These are phyloP conservation scores for Cylindricascospora bacillispora DNA, from an alignment of 1,139 yeast genomes.

Conservation along the genomic window DNA sequence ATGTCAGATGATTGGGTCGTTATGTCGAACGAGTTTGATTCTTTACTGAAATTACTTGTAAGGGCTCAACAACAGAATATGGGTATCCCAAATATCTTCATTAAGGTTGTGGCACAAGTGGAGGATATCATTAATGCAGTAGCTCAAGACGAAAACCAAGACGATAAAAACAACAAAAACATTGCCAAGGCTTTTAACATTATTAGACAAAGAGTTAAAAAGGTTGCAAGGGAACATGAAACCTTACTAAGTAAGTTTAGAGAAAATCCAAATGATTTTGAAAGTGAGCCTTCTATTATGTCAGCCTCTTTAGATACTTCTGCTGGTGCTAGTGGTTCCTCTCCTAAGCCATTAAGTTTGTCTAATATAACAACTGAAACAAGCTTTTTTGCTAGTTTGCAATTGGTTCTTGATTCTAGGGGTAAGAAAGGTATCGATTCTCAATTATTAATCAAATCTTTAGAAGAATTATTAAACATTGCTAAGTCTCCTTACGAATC, in stretches of 20 bases:
- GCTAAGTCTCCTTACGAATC: constrained; percentile 57
- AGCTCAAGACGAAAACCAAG: constrained; percentile 50
- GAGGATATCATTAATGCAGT: constrained; percentile 57
- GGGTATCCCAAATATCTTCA: constrained; percentile 56
- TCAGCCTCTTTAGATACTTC: constrained; percentile 13
- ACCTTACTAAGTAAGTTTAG: constrained; percentile 46
- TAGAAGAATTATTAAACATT: constrained; percentile 50
- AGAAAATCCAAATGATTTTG: constrained; percentile 62
- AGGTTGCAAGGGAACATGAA: constrained; percentile 55
- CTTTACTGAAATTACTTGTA: constrained; percentile 50
- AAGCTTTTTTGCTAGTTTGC: constrained; percentile 57
- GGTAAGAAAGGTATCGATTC: constrained; percentile 93
- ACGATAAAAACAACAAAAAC: constrained; percentile 66
- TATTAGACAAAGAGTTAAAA: constrained; percentile 78
- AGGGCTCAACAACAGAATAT: constrained; percentile 67
- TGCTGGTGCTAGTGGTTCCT: constrained; percentile 28
- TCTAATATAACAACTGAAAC: constrained; percentile 27
- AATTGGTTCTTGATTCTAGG: constrained; percentile 72
- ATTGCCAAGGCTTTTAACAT: constrained; percentile 83
- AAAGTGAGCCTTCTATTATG: constrained; percentile 25
- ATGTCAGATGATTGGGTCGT: constrained; percentile 71
- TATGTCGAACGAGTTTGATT: constrained; percentile 68
- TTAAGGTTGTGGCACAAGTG: constrained; percentile 56
- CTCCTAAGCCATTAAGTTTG: constrained; percentile 22
- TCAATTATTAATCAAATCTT: constrained; percentile 56